phyloP scores from a whole-genome alignment of 1,139 yeast species.

The Lipomyces yarrowii region DNA sequence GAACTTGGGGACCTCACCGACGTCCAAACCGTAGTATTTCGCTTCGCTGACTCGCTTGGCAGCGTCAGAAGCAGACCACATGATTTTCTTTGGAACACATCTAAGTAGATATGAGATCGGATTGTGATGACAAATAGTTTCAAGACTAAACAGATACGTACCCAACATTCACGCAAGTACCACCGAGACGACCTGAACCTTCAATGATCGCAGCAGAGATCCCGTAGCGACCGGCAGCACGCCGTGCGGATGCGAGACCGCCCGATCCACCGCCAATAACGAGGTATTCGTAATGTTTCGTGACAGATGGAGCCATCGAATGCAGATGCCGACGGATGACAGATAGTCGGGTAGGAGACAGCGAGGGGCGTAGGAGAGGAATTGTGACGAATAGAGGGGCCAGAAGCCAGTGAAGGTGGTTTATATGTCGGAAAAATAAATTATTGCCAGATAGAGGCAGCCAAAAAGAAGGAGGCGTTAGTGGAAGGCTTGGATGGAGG shows the following conservation, averaged over 20 bases:
- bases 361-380: slow-evolving; percentile 1
- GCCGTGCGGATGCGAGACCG: slow-evolving; percentile 95
- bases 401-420: neutral
- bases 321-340: neutral
- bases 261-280: slow-evolving; percentile 99
- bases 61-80: slow-evolving; percentile 96
- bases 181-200: slow-evolving; percentile 76
- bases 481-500: no score
- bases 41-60: slow-evolving; percentile 77
- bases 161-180: slow-evolving; percentile 98
- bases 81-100: slow-evolving; percentile 97
- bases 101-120: slow-evolving; percentile 10
- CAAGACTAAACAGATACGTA: neutral
- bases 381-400: neutral
- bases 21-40: slow-evolving; percentile 76
- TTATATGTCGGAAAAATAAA: neutral
- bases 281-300: slow-evolving; percentile 76
- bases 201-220: slow-evolving; percentile 85
- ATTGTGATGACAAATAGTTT: neutral
- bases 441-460: neutral
- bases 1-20: slow-evolving; percentile 58
- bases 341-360: neutral
- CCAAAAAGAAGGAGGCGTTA: neutral
- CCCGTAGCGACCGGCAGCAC: slow-evolving; percentile 87
- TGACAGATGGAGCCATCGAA: slow-evolving; percentile 40